Conservation (phyloP, 306 rosid species). For the Inga laurina region DNA sequence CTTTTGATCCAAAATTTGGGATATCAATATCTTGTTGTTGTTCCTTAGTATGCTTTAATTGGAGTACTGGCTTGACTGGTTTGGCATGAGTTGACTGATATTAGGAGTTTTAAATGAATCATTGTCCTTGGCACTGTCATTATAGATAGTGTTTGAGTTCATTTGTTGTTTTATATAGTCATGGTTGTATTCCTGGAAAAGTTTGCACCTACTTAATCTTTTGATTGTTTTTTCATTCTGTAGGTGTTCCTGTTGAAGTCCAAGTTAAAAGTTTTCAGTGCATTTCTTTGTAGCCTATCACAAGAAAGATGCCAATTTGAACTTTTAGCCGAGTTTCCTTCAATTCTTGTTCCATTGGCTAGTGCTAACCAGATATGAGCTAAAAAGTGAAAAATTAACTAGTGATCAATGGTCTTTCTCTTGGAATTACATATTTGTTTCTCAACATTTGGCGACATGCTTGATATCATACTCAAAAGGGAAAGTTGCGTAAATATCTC, state of each 20-base stretch:
- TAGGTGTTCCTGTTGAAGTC: constrained; percentile 76
- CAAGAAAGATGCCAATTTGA: constrained; percentile 61
- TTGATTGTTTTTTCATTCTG: constrained; percentile 31
- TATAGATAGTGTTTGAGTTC: neutral
- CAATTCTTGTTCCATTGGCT: constrained; percentile 80
- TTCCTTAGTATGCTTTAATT: no score
- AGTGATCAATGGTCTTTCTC: constrained; percentile 12
- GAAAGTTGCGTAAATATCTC: constrained; percentile 36
- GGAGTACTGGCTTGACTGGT: no score
- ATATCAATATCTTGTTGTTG: no score
- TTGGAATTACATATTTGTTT: constrained; percentile 59
- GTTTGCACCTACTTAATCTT: constrained; percentile 19
- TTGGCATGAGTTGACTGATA: no score
- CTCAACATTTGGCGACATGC: constrained; percentile 52
- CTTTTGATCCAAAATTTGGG: no score
- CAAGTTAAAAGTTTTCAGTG: constrained; percentile 85
- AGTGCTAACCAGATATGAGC: constrained; percentile 59
- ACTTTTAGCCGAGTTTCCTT: constrained; percentile 73
- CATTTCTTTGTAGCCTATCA: constrained; percentile 59
- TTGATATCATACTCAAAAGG: constrained; percentile 50
- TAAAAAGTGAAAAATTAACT: constrained; percentile 25
- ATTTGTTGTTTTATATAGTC: neutral
- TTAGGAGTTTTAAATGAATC: no score
- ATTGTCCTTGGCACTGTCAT: no score
- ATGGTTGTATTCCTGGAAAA: constrained; percentile 4